Evolutionary conservation across 352 stramenopile genomes (phyloP), one percentile per base, ranked within the genome.

Genomic region (Globisporangium camurandrum): DNA sequence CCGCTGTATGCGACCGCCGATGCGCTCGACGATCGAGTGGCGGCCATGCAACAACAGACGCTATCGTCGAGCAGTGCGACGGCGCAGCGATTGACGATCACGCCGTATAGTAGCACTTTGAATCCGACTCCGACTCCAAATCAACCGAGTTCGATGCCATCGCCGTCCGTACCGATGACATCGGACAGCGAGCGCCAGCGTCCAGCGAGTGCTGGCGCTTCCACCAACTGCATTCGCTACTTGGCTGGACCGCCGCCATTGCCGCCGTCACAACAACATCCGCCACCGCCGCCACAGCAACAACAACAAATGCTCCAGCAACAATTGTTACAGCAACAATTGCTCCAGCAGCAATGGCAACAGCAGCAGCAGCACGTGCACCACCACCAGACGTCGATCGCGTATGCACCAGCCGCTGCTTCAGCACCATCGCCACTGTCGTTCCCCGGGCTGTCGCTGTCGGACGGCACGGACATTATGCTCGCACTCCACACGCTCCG

Each of bases 391-490:
- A 10, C 30, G 28, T n/a, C 33, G 20, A 9, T 4, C 20, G 37
- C 12, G 8, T 24, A 34, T 9, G 27, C 41, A 36, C 30, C 17
- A 31, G 23, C 17, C 23, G 44, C 5, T 10, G 26, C 48, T 23
- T 27, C 42, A 46, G n/a, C 17, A 17, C 23, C 14, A 14, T 23
- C 33, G 17, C n/a, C 22, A 10, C 42, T 19, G 26, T 49, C 44
- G 28, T 74, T 75, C 12, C 59, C 69, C 24, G 75, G 70, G 16
- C 61, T 91, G 33, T 84, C 71, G 6, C 60, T 92, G 11, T 86
- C 75, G 3, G 80, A 92, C 71, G 77, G 77, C 47, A 85, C 71
- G 0, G 78, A 89, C 61, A 80, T 89, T 11, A 87, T 92, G 64
- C 57, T 87, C 1, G 77, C 80, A 37, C 66, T 92, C 6, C 63